These are phyloP conservation scores for Pythium apleroticum DNA, from an alignment of 352 stramenopile genomes.

Conservation along the genomic window DNA sequence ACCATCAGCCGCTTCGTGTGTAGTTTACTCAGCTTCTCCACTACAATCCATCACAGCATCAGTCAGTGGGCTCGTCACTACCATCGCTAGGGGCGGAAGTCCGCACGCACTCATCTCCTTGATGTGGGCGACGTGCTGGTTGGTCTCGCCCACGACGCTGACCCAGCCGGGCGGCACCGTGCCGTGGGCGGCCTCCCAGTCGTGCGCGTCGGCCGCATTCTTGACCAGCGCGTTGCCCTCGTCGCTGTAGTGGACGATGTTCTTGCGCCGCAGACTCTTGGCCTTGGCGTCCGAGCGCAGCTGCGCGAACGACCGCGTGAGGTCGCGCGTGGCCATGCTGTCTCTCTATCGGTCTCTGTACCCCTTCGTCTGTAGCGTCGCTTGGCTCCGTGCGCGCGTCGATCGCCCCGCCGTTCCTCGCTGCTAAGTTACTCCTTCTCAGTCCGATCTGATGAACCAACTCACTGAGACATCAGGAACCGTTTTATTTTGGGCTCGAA, in stretches of 20 bases:
- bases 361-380: not conserved
- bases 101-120: slow-evolving; percentile 84
- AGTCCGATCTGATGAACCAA: slow-evolving; percentile 11
- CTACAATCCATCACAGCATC: slow-evolving; percentile 29
- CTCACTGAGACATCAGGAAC: slow-evolving; percentile 22
- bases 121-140: slow-evolving; percentile 79
- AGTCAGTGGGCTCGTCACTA: not conserved
- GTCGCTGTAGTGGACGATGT: slow-evolving; percentile 74
- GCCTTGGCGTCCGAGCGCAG: slow-evolving; percentile 76
- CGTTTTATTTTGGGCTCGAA: slow-evolving; percentile 28
- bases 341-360: not conserved
- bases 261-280: slow-evolving; percentile 82
- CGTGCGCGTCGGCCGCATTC: slow-evolving; percentile 36
- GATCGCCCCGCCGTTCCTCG: not conserved
- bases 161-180: slow-evolving; percentile 69
- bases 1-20: slow-evolving; percentile 87
- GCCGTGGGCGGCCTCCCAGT: slow-evolving; percentile 38
- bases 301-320: slow-evolving; percentile 72
- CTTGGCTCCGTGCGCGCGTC: slow-evolving; percentile 3
- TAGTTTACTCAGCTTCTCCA: slow-evolving; percentile 84
- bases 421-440: not conserved
- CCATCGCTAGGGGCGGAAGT: too few relatives aligned
- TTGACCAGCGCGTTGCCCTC: slow-evolving; percentile 73
- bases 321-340: slow-evolving; percentile 74
- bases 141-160: slow-evolving; percentile 74